These are phyloP conservation scores for Linnemannia hyalina DNA, from an alignment of 192 early-diverging fungal genomes.

Conservation along the genomic window DNA sequence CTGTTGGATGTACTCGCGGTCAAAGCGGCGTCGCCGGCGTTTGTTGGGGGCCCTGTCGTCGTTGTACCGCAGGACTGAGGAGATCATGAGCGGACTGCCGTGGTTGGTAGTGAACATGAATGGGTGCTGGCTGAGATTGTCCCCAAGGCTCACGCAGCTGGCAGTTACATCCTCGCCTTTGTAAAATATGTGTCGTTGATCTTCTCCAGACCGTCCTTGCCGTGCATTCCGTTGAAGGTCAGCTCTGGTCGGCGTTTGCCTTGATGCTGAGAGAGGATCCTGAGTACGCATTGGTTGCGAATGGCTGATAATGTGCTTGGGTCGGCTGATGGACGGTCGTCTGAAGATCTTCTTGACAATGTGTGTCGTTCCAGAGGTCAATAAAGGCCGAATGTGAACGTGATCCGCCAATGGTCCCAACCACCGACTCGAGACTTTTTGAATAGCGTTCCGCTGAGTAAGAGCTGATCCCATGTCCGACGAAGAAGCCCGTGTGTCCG, in stretches of 20 bases:
- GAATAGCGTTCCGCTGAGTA: conserved; percentile 11
- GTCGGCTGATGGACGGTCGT: conserved; percentile 33
- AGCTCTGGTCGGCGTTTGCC: conserved; percentile 1
- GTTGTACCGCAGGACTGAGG: conserved; percentile 40
- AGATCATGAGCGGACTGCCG: conserved; percentile 41
- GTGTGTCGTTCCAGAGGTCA: conserved; percentile 38
- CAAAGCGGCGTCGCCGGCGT: conserved; percentile 34
- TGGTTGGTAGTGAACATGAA: conserved; percentile 49
- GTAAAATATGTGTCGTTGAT: conserved; percentile 42
- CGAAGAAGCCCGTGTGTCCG: conserved; percentile 1
- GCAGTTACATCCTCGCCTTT: conserved; percentile 23
- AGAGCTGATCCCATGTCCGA: neutral
- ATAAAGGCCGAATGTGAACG: conserved; percentile 40
- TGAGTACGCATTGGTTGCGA: conserved; percentile 7
- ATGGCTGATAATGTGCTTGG: conserved; percentile 25
- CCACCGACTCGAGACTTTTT: conserved; percentile 34
- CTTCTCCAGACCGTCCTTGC: conserved; percentile 13
- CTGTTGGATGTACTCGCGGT: conserved; percentile 52
- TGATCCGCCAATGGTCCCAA: conserved; percentile 40
- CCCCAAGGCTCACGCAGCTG: conserved; percentile 39
- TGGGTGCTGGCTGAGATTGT: conserved; percentile 49
- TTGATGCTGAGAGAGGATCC: neutral
- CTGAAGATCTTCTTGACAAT: conserved; percentile 50
- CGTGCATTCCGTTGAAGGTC: neutral
- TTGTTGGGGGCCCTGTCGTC: conserved; percentile 48